Conservation (phyloP, 768 basidiomycete genomes). For the Phallus indusiatus region DNA sequence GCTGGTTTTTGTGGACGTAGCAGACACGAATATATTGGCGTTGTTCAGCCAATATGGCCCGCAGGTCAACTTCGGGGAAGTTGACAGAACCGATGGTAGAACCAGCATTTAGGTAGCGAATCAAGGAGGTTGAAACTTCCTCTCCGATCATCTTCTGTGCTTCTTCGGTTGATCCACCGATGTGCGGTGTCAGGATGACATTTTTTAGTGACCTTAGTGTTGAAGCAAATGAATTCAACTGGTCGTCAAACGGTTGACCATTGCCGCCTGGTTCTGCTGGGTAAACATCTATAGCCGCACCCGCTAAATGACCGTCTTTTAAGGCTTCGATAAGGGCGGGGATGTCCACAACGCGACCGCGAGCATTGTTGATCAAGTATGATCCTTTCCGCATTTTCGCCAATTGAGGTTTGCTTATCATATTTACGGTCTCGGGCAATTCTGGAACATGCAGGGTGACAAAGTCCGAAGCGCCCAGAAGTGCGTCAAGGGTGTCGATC, state of each 20-base stretch:
- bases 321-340: slow-evolving; percentile 78
- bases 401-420: slow-evolving; percentile 75
- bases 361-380: slow-evolving; percentile 97
- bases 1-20: slow-evolving; percentile 91
- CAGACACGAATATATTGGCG: slow-evolving; percentile 79
- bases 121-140: slow-evolving; percentile 79
- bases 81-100: slow-evolving; percentile 91
- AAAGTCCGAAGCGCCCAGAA: slow-evolving; percentile 80
- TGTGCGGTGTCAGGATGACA: slow-evolving; percentile 95
- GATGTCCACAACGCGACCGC: slow-evolving; percentile 92
- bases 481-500: slow-evolving; percentile 63
- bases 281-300: slow-evolving; percentile 91
- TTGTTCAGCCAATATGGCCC: slow-evolving; percentile 82
- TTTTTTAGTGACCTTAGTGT: slow-evolving; percentile 71
- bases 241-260: slow-evolving; percentile 81
- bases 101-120: slow-evolving; percentile 87
- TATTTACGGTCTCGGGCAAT: slow-evolving; percentile 88
- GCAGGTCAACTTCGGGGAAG: slow-evolving; percentile 97
- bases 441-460: slow-evolving; percentile 96
- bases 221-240: slow-evolving; percentile 78
- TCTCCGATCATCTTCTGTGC: slow-evolving; percentile 96
- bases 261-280: slow-evolving; percentile 90
- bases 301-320: slow-evolving; percentile 79
- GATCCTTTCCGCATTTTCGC: slow-evolving; percentile 90
- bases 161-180: slow-evolving; percentile 98